Base-by-base conservation (phyloP, 768 basidiomycete species). In the Mycena haematopus region DNA sequence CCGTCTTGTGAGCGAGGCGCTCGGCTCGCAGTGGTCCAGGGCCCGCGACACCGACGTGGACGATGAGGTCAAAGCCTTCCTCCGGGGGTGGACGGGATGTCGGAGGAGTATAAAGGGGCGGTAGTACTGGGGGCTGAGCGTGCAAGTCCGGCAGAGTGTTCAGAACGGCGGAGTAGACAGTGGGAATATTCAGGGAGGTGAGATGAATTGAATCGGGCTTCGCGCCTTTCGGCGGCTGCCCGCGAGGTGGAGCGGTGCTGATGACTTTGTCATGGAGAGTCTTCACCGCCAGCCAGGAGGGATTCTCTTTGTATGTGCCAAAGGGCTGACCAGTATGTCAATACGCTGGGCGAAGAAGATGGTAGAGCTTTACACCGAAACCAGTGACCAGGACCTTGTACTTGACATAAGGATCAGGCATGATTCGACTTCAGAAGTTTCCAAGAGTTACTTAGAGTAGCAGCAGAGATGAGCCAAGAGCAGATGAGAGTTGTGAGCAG, bases 211-310 rank as follows among this genome's bases (percentile, higher is more conserved):
- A 55, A 25, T 64, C 58, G 33, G 49, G 46, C 33, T 58, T 63
- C 40, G 62, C 31, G 56, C 62, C 63, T 60, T 65, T 65, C 1
- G 58, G 57, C 40, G 63, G 63, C 11, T 59, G 46, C n/a, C 63
- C 63, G 47, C 63, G 63, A 9, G 17, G 17, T 8, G 53, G 58
- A 3, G 54, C 17, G 24, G 58, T 60, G 58, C 22, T 74, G 10
- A 89, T 74, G 60, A 84, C 67, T 44, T 78, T 75, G 71, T 90
- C 84, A 68, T 89, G 86, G 22, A 91, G 77, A 11, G 85, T 79
- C 63, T 82, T 76, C 13, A 87, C 88, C 35, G 89, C 88, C 8
- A 87, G 78, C 89, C 90, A 91, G 22, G 89, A 90, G 2, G 90
- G 89, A 68, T 91, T 91, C 58, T 80, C 79, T 53, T 76, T 69